Base-by-base conservation (phyloP, 192 early-diverging fungal genomes). In the Coemansia pectinata region DNA sequence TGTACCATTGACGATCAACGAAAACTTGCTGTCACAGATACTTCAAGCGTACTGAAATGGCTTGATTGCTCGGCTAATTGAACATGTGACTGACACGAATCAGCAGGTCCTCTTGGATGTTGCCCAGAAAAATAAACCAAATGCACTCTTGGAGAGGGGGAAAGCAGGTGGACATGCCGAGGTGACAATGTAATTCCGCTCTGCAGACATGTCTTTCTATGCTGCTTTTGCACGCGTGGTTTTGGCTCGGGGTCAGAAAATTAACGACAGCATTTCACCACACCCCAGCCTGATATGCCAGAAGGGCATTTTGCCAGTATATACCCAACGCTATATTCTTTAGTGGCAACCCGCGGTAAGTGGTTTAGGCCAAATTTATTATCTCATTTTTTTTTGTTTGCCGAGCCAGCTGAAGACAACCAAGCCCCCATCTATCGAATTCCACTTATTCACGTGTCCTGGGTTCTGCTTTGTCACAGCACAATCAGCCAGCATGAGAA, bases 161-260 rank as follows among this genome's bases (percentile, higher is more conserved):
- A n/a, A 17, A 2, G 15, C 29, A 34, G 31, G 29, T 33, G 55
- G 15, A 8, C 23, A 31, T 58, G 55, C 55, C 55, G 17, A 58
- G 29, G 1, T 17, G 15, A 58, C 29, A 58, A 34, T 34, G 55
- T n/a, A 58, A 58, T 58, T 58, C 55, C 31, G 55, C 55, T 34
- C 25, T 57, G 53, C 53, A 57, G 53, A 17, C 53, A 57, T 33
- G 55, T 58, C 55, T 58, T 34, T 55, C 25, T 29, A 55, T 55
- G 52, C 52, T 55, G 27, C 27, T 29, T 27, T 55, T 55, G 52
- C 4, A 25, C 27, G 52, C 12, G 25, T 29, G 52, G 14, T 55
- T 55, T 27, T 55, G 52, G 25, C 52, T 55, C 52, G 52, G 52
- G 12, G 52, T 11, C 53, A 57, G 29, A 57, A 31, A 57, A 57